Evolutionary conservation across 495 filamentous ascomycete species (phyloP), one percentile per base, ranked within the genome.

Genomic region (Tuber aestivum): DNA sequence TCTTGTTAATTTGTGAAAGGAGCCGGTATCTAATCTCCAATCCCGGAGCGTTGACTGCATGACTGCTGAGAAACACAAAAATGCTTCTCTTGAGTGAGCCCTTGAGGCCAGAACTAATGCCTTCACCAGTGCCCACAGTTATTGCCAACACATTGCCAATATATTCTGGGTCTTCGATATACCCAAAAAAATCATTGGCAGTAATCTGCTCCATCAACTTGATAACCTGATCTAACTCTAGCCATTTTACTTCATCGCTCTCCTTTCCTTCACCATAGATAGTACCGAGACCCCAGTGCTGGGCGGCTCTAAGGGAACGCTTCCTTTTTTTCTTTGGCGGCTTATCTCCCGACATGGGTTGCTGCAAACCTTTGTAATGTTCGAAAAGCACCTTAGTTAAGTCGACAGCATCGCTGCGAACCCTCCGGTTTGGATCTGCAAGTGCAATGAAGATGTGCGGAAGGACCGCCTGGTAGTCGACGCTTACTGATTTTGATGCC

Each of bases 371-470:
- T 61, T 78, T 73, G 68, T 82, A 88, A 21, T 74, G 75, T 12
- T 75, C 71, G 9, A 83, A 83, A 7, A 93, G 75, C 18, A 86
- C 83, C 3, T 85, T 78, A 14, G 92, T 77, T 41, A 94, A 87
- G 61, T 91, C 87, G 42, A 90, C 89, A 32, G 94, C 91, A 50
- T 93, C 89, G 35, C 89, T 88, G 41, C 95, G 90, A 72, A 97
- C 91, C 69, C 87, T 90, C 73, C 88, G 87, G 2, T 91, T 90
- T 4, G 88, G 83, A 83, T 99, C 95, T 40, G 89, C 85, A 27
- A 99, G 87, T 14, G 91, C 92, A 73, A 86, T 86, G 45, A 97
- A 82, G 42, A 90, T 83, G 83, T 96, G 97, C 21, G 94, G 94
- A 41, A 97, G 77, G 32, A 97, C 80, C 4, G 90, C 89, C 81